Evolutionary conservation across 2,329 filamentous ascomycete species (phyloP).

Genomic region (Talaromyces islandicus): DNA sequence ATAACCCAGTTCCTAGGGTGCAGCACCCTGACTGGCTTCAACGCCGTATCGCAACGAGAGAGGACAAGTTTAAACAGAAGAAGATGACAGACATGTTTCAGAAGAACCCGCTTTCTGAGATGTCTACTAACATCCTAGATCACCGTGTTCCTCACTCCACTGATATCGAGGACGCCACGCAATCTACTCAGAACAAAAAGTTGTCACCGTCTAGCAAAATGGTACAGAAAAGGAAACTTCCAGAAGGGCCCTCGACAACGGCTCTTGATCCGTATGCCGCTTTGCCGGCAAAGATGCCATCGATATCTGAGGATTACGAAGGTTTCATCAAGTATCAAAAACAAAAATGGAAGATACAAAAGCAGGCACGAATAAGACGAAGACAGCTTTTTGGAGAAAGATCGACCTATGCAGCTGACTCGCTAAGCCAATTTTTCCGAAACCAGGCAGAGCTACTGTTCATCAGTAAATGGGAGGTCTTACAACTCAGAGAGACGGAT

Average conservation of each 20-base stretch:
- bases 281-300: constrained; percentile 77
- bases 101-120: constrained; percentile 64
- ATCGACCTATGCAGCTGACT: constrained; percentile 54
- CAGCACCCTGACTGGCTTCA: constrained; percentile 96
- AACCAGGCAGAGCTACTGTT: constrained; percentile 88
- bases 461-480: constrained; percentile 88
- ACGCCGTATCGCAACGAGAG: constrained; percentile 85
- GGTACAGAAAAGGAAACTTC: constrained; percentile 66
- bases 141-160: constrained; percentile 50
- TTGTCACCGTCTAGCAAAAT: constrained; percentile 51
- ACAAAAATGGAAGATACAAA: constrained; percentile 97
- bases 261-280: constrained; percentile 72
- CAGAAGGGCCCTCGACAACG: constrained; percentile 56
- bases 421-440: constrained; percentile 69
- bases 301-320: constrained; percentile 76
- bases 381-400: constrained; percentile 91
- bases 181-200: constrained; percentile 62
- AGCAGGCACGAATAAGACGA: constrained; percentile 75
- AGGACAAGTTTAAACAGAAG: constrained; percentile 96
- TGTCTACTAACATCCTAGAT: constrained; percentile 57
- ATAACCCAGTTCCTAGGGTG: constrained; percentile 90
- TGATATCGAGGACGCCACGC: constrained; percentile 75
- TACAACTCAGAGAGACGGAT: constrained; percentile 79
- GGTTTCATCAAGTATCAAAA: constrained; percentile 93
- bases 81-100: constrained; percentile 93